Base-by-base conservation (phyloP, 1,284 basidiomycete genomes). In the Pseudozyma thailandica region DNA sequence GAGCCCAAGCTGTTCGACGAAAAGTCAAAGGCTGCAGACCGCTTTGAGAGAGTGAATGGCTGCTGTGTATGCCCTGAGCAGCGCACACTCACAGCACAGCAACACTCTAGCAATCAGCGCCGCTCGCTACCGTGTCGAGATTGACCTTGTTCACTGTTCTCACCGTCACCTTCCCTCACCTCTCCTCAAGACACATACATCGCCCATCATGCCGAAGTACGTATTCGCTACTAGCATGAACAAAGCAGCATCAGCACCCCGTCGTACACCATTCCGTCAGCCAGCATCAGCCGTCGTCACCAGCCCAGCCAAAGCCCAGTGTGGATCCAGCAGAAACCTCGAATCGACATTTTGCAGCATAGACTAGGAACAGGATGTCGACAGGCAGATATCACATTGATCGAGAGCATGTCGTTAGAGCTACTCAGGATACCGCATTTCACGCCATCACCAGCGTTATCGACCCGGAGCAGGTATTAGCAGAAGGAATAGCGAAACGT, bases 181-280 rank as follows among this genome's bases (percentile, higher is more conserved):
- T 50, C 52, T 38, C 63, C 46, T 72, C 69, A 65, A 72, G 58
- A 64, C 69, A 72, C 59, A 68, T 59, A 54, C 70, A 73, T 71
- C 68, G 69, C 66, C 72, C 75, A 78, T 64, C 69, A 78, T 78
- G 76, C 76, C 76, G 57, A 78, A 76, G 76, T 78, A 73, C 48
- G 76, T 78, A 63, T 58, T 44, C 18, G 33, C 44, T 20, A 33
- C 50, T 41, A 2, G n/a, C n/a, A n/a, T n/a, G n/a, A n/a, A n/a
- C n/a, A n/a, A 1, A 28, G 21, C 28, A 54, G 16, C 42, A 35
- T 7, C 25, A 41, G 15, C 25, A 41, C 52, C 20, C 21, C 33
- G 28, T 21, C 46, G 31, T 5, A 27, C 9, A 28, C 27, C 39
- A 18, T 13, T 33, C 31, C 12, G 31, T 33, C 31, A 33, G 31